Percentiles rank a stretch among this genome's conserved stretches.
Evolutionary conservation across 2,329 filamentous ascomycete genomes (phyloP).

Genomic region (Aureobasidium vineae): DNA sequence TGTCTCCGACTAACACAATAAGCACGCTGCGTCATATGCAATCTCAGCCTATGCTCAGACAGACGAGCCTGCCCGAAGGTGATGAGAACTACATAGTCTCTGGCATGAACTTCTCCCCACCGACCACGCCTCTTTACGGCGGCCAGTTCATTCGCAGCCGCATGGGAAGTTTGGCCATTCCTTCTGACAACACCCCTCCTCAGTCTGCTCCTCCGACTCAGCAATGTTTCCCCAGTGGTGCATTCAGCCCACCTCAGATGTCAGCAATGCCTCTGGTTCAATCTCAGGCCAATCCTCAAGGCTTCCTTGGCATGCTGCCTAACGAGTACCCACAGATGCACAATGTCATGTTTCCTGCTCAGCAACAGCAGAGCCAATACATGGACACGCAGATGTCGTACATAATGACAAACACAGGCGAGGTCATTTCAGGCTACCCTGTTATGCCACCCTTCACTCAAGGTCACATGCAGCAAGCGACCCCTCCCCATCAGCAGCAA

Average conservation of each 20-base stretch:
- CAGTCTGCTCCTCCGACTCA: slow-evolving; percentile 53
- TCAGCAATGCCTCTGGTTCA: slow-evolving; percentile 28
- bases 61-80: slow-evolving; percentile 44
- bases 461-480: slow-evolving; percentile 25
- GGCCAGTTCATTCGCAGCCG: slow-evolving; percentile 36
- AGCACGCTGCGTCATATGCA: slow-evolving; percentile 1
- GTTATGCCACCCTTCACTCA: slow-evolving; percentile 25
- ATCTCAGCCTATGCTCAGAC: slow-evolving; percentile 34
- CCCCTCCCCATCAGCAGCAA: slow-evolving; percentile 27
- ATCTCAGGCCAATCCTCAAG: slow-evolving; percentile 27
- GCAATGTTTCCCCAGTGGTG: slow-evolving; percentile 44
- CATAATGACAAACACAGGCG: slow-evolving; percentile 27
- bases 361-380: slow-evolving; percentile 27
- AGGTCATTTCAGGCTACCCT: slow-evolving; percentile 20
- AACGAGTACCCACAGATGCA: slow-evolving; percentile 29
- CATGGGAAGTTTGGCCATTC: slow-evolving; percentile 36
- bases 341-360: slow-evolving; percentile 27
- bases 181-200: slow-evolving; percentile 49
- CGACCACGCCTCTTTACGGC: slow-evolving; percentile 44
- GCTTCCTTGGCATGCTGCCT: slow-evolving; percentile 27
- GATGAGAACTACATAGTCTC: slow-evolving; percentile 35
- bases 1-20: slow-evolving; percentile 44
- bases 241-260: slow-evolving; percentile 36
- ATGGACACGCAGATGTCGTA: slow-evolving; percentile 28
- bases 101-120: slow-evolving; percentile 39